Base-by-base conservation (phyloP, 2,329 filamentous ascomycete genomes). In the Penicillium sp. region DNA sequence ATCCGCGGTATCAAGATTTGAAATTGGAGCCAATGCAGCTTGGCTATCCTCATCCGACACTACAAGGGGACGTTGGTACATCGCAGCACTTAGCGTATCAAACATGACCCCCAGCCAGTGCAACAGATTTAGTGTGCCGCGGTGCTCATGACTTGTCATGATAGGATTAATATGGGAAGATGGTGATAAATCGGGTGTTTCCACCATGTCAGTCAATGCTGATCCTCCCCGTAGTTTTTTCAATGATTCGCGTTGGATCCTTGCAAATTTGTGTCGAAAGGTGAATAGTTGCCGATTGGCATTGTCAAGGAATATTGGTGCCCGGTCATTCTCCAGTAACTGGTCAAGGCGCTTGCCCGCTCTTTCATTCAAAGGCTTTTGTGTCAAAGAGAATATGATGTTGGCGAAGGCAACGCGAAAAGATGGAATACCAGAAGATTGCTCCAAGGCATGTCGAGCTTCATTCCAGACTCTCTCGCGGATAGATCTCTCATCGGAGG, bases 101-200 rank as follows among this genome's bases (percentile, higher is more conserved):
- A 83, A 81, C 81, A 84, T 84, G 42, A 84, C 72, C 0, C 78
- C 79, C 14, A 85, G 70, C 82, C 82, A 85, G 61, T 81, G 84
- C 2, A 84, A 62, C 10, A 84, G 67, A 11, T 79, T 75, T 26
- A 84, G 72, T 0, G 82, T 84, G 10, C 75, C 69, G 16, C 69
- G 68, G 65, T 78, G 69, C 16, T 73, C 69, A 1, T 55, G 44
- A 23, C 45, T 60, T 8, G 54, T 26, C 5, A 64, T 51, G 23
- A 66, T 45, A 1, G 61, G 51, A 35, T 64, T 56, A 2, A 27
- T 7, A 8, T 47, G 53, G 0, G 30, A 29, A 35, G 49, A n/a
- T 11, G n/a, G 35, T 11, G 42, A 47, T 3, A 29, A 11, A 4
- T 42, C 35, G 9, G 52, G 32, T 1, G 44, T 16, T 5, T 53